A percentile compares a stretch with the other conserved stretches of the same genome.
Evolutionary conservation across 2,329 filamentous ascomycete species (phyloP).

Genomic region (Ceratocystis albifundus): DNA sequence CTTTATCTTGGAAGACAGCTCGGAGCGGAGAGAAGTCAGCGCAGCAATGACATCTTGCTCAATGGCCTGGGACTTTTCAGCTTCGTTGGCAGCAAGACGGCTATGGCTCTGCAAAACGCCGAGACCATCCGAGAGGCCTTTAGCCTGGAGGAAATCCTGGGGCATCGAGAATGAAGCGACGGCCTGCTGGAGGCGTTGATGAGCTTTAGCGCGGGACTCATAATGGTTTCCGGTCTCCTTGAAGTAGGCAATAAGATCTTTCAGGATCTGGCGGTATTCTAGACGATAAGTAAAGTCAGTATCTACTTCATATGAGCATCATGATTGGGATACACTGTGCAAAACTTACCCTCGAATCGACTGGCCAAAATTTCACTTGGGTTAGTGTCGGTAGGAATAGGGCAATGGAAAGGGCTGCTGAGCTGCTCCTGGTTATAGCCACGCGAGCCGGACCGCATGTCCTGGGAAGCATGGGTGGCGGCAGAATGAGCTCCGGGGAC

Average conservation of each 20-base stretch:
- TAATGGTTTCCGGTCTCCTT: conserved; percentile 84
- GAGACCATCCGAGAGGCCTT: conserved; percentile 79
- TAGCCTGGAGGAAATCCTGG: conserved; percentile 61
- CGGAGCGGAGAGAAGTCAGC: conserved; percentile 71
- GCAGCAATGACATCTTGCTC: conserved; percentile 85
- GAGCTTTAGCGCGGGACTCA: conserved; percentile 69
- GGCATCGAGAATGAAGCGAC: conserved; percentile 71
- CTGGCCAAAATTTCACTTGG: conserved; percentile 80
- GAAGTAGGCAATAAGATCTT: conserved; percentile 89
- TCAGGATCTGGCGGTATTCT: conserved; percentile 93
- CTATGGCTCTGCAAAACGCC: conserved; percentile 73
- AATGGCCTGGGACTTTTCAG: conserved; percentile 80
- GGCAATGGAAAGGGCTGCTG: conserved; percentile 75
- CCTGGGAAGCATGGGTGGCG: neutral
- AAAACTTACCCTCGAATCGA: conserved; percentile 67
- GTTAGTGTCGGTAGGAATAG: conserved; percentile 74
- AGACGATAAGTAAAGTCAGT: conserved; percentile 19
- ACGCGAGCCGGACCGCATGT: neutral
- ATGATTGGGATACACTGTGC: neutral
- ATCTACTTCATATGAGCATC: conserved; percentile 7
- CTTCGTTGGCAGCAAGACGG: conserved; percentile 64
- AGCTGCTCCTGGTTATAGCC: conserved; percentile 10
- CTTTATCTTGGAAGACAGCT: conserved; percentile 92
- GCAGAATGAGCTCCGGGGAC: neutral
- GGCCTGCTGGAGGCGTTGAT: conserved; percentile 71